These are phyloP conservation scores for Thelonectria rubi DNA, from an alignment of 2,329 filamentous ascomycete species.

Conservation along the genomic window DNA sequence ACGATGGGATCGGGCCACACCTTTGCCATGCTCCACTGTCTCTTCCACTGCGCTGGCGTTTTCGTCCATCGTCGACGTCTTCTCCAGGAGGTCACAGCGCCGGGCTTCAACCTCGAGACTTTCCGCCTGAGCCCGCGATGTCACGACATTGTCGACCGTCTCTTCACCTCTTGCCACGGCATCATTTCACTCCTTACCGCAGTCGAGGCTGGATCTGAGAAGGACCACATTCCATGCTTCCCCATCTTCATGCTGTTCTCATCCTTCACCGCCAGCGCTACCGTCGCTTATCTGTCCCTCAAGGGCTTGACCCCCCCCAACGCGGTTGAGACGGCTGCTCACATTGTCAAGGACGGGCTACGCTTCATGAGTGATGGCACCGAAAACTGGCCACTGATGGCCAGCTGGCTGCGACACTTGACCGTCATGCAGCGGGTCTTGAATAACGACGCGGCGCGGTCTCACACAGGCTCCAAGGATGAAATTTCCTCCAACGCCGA, in stretches of 20 bases:
- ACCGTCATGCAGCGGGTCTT: constrained; percentile 70
- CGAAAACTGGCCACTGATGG: constrained; percentile 67
- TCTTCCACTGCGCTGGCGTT: constrained; percentile 68
- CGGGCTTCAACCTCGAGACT: constrained; percentile 61
- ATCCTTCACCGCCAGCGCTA: constrained; percentile 68
- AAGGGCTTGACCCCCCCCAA: constrained; percentile 67
- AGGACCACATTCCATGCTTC: constrained; percentile 67
- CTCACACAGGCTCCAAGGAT: constrained; percentile 57
- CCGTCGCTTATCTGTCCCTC: constrained; percentile 69
- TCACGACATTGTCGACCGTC: constrained; percentile 63
- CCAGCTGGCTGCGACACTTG: constrained; percentile 68
- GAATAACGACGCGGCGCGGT: constrained; percentile 58
- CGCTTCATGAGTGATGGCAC: constrained; percentile 67
- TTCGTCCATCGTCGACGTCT: constrained; percentile 69
- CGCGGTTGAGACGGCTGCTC: constrained; percentile 64
- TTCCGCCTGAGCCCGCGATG: constrained; percentile 61
- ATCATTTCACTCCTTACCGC: constrained; percentile 65
- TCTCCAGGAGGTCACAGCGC: constrained; percentile 64
- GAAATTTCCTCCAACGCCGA: constrained; percentile 65
- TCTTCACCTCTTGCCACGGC: constrained; percentile 67
- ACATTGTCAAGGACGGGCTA: constrained; percentile 66
- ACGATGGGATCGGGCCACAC: constrained; percentile 71
- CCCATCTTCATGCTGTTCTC: constrained; percentile 72
- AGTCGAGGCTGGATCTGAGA: constrained; percentile 65
- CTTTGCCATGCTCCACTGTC: constrained; percentile 69